Evolutionary conservation across 2,329 filamentous ascomycete genomes (phyloP), one percentile per base, ranked within the genome.

Genomic region (Zymoseptoria pseudotritici): DNA sequence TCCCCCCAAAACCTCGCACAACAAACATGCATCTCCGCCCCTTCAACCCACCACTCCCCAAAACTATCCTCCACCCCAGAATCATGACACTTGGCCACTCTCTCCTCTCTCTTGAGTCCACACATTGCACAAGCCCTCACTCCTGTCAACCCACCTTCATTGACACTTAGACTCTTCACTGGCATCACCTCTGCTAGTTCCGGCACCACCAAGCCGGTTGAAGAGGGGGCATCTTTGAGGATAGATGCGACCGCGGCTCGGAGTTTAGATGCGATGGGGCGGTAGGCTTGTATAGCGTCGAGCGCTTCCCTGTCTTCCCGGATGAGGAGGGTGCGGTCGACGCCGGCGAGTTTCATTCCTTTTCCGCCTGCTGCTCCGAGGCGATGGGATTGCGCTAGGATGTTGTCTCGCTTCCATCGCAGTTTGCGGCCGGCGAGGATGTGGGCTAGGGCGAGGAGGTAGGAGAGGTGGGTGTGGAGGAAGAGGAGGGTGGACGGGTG

Each of bases 31-130:
- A 80, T 79, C 57, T 74, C 77, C 58, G 75, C 71, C 50, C 77
- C 87, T 53, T 97, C 91, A 50, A 88, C 80, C 93, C 93, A 97
- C 90, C 91, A 97, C 77, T 97, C 93, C 11, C 91, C 91, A 78
- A 97, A 97, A 72, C 89, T 91, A 73, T 97, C 93, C 68, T 93
- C 86, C 8, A 95, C 85, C 24, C 86, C 81, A 56, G 86, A 78
- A 69, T 96, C 91, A 36, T 94, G 31, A 29, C 52, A 83, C 70
- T 86, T 90, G 20, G 78, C 74, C 10, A 97, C 80, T 55, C 93
- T 82, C 76, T 97, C 93, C 50, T 96, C 91, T 64, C 93, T 81
- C 76, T 90, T 94, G 65, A 97, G 75, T 0, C 93, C 93, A 74
- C 93, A 97, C 31, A 97, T 78, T 55, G 92, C 83, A 75, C 93